A percentile compares a stretch with the other conserved stretches of the same genome.
phyloP scores from a whole-genome alignment of 2,329 filamentous ascomycete species.

The Sporothrix humicola region DNA sequence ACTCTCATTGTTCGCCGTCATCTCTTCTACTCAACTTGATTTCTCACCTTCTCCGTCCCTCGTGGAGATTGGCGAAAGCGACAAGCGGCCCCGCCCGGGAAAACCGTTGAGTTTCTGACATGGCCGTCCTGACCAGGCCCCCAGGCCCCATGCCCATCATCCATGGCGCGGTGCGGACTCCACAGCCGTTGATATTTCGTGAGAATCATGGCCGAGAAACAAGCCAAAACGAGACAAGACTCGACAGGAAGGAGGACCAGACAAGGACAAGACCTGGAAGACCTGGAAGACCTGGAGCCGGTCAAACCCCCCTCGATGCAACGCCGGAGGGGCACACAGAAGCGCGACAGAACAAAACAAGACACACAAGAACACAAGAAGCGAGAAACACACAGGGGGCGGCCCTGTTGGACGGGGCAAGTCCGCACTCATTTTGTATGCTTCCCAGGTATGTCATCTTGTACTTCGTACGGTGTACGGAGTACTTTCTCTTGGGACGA shows the following conservation, averaged over 20 bases:
- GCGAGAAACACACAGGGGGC: background rate
- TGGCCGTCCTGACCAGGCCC: background rate
- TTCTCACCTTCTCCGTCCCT: background rate
- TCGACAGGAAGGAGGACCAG: background rate
- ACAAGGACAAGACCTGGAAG: background rate
- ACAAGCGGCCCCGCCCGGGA: constrained; percentile 3
- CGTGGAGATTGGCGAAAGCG: background rate
- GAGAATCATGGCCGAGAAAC: background rate
- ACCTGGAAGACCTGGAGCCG: background rate
- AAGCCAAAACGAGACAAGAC: background rate
- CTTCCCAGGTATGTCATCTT: background rate
- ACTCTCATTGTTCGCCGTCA: too few species aligned
- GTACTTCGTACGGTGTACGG: background rate
- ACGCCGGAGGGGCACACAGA: background rate
- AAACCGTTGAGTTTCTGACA: background rate
- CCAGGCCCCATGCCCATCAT: background rate
- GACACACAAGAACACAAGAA: background rate
- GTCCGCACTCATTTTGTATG: background rate
- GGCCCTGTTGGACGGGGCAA: background rate
- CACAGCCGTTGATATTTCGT: background rate
- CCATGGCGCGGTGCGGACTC: constrained; percentile 15
- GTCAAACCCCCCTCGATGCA: background rate
- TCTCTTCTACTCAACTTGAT: too few species aligned
- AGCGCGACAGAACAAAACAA: too few species aligned
- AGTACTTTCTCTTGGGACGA: background rate